Evolutionary conservation across 2,329 filamentous ascomycete species (phyloP), one percentile per base, ranked within the genome.

Genomic region (Rhynchosporium secalis): DNA sequence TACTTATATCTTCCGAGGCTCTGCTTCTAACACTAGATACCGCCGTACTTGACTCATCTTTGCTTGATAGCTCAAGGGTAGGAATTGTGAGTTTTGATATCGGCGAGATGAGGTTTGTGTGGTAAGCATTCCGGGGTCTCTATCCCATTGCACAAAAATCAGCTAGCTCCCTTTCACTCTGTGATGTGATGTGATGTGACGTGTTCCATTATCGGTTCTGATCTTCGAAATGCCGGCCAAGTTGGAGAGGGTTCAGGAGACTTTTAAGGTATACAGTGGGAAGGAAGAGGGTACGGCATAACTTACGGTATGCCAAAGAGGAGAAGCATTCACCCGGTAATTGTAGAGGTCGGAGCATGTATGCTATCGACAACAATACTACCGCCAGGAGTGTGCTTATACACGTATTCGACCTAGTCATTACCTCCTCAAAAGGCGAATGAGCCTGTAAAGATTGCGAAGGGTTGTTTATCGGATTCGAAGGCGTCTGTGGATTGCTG

Each of bases 391-490:
- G 76, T 77, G 60, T 78, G 67, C 10, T 55, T 61, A 47, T 75
- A 63, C 68, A 78, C 76, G 61, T 77, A 78, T 6, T 72, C 29
- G 41, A 76, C 65, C 67, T 78, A 75, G 13, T 67, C 65, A 10
- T 69, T 56, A 29, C 74, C 76, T 9, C 74, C 75, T 47, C 72
- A 66, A 20, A 62, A 46, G 2, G 69, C 65, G 15, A 66, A 73
- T 12, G 70, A 74, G 3, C 77, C 76, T 9, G 75, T 76, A 74
- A 76, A 78, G 56, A 78, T 70, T 58, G 78, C 76, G 55, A 76
- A 72, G 64, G 76, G 74, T 47, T 66, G 29, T 66, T 13, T 69
- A 60, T 13, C 68, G 61, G 10, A 48, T 6, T 45, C 60, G 61
- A 57, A 49, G 43, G 48, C 56, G n/a, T 58, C 56, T 1, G 56